A percentile compares a stretch with the other conserved stretches of the same genome.
phyloP scores from a whole-genome alignment of 306 rosid genomes.

The Arachis hypogaea region DNA sequence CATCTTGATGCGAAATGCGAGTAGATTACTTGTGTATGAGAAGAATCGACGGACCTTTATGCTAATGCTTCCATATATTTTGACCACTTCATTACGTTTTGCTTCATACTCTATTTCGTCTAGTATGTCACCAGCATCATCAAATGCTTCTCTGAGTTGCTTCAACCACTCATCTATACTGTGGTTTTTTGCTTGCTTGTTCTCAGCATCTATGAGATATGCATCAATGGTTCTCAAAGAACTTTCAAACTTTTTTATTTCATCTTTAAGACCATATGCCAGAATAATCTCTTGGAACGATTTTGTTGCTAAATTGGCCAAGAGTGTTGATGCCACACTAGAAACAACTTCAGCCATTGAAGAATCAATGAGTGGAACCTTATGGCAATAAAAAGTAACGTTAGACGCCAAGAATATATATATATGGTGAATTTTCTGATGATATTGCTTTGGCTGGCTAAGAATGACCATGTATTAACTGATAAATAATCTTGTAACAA shows the following conservation, averaged over 20 bases:
- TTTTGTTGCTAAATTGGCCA: not conserved
- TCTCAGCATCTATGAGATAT: not conserved
- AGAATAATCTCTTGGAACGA: not conserved
- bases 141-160: not conserved
- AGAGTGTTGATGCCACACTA: not conserved
- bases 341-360: not conserved
- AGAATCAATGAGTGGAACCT: too few relatives aligned
- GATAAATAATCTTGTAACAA: too few relatives aligned
- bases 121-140: not conserved
- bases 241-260: not conserved
- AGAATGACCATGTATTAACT: too few relatives aligned
- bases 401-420: too few relatives aligned
- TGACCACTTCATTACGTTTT: not conserved
- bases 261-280: not conserved
- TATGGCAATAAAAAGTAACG: too few relatives aligned
- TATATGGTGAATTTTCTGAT: too few relatives aligned
- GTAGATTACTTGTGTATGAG: not conserved
- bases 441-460: too few relatives aligned
- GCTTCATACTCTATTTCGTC: not conserved
- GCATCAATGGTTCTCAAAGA: not conserved
- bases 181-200: not conserved
- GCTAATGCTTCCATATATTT: not conserved
- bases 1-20: not conserved
- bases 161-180: not conserved
- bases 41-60: not conserved